Evolutionary conservation across 2,329 filamentous ascomycete genomes (phyloP).

Genomic region (Thelonectria olida): DNA sequence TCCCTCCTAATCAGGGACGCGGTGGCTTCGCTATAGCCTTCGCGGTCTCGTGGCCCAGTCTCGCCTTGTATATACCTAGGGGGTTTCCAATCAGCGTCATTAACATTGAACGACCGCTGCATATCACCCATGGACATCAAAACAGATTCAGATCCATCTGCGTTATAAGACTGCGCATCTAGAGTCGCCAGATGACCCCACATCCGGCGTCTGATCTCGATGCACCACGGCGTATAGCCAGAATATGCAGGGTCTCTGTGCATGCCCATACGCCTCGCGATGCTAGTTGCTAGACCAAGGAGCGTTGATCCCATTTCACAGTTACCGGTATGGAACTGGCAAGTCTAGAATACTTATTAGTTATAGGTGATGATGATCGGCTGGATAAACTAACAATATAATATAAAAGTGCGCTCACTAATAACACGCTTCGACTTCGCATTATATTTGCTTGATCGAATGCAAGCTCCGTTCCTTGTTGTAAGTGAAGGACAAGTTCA

Average conservation of each 20-base stretch:
- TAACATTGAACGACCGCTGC: constrained; percentile 22
- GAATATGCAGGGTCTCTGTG: constrained; percentile 29
- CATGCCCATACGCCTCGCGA: constrained; percentile 28
- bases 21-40: constrained; percentile 25
- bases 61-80: constrained; percentile 11
- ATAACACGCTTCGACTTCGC: constrained; percentile 25
- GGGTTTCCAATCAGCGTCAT: constrained; percentile 22
- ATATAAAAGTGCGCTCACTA: constrained; percentile 26
- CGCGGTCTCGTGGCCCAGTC: constrained; percentile 17
- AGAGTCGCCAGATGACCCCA: constrained; percentile 28
- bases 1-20: constrained; percentile 22
- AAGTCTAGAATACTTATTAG: constrained; percentile 19
- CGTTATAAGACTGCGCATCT: constrained; percentile 20
- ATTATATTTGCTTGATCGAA: constrained; percentile 26
- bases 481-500: constrained; percentile 18
- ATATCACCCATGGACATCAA: constrained; percentile 23
- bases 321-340: constrained; percentile 28
- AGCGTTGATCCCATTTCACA: constrained; percentile 25
- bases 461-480: constrained; percentile 23
- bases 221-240: constrained; percentile 26
- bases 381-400: constrained; percentile 25
- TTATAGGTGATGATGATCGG: no score
- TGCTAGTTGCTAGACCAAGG: constrained; percentile 25
- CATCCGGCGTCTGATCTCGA: constrained; percentile 26
- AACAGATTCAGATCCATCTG: constrained; percentile 25